Percentiles rank a stretch among this genome's conserved stretches.
Conservation (phyloP, 2,329 filamentous ascomycete genomes). For the Fusarium proliferatum region DNA sequence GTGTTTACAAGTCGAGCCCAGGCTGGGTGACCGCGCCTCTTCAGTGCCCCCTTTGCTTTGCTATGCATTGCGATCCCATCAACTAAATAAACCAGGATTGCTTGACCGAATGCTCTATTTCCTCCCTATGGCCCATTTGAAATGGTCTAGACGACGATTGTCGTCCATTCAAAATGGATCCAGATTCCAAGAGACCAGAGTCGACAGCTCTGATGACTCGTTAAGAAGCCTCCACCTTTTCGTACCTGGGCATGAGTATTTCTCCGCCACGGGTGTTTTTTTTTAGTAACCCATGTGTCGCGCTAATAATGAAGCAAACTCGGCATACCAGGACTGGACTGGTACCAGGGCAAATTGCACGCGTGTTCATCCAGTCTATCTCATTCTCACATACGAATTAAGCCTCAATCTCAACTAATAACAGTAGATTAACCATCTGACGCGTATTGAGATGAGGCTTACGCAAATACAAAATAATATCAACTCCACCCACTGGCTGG, state of each 20-base stretch:
- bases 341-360: conserved; percentile 28
- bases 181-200: conserved; percentile 1
- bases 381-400: neutral
- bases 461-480: neutral
- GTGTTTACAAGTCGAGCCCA: neutral
- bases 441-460: conserved; percentile 13
- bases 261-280: conserved; percentile 34
- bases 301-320: conserved; percentile 13
- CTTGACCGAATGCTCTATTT: conserved; percentile 5
- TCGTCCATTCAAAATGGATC: conserved; percentile 14
- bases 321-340: neutral
- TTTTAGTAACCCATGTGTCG: conserved; percentile 37
- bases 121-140: conserved; percentile 5
- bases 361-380: conserved; percentile 28
- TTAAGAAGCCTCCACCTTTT: conserved; percentile 11
- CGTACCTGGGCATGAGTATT: conserved; percentile 10
- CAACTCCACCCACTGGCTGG: conserved; percentile 2
- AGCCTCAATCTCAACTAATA: neutral
- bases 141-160: conserved; percentile 18
- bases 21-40: conserved; percentile 30
- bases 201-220: neutral
- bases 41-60: conserved; percentile 22
- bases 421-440: neutral
- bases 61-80: neutral
- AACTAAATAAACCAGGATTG: conserved; percentile 17